phyloP scores from a whole-genome alignment of 176 grass and related monocot genomes.

The Aegilops speltoides region DNA sequence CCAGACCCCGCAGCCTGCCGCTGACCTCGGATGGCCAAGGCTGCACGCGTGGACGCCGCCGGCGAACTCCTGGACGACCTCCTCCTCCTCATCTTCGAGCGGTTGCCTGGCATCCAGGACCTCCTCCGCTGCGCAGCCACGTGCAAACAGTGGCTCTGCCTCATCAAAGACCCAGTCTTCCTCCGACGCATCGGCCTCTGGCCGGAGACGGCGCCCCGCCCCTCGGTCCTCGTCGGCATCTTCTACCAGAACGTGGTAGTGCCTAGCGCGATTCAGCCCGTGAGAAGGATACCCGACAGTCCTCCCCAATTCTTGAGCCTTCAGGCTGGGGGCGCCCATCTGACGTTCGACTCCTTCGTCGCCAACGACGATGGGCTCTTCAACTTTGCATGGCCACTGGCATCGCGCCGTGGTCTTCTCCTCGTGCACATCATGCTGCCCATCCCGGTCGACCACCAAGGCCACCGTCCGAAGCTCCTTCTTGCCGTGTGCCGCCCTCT shows the following conservation, averaged over 20 bases:
- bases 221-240: background rate
- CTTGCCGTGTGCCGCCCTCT: background rate
- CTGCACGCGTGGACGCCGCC: background rate
- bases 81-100: background rate
- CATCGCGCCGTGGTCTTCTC: background rate
- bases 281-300: no score
- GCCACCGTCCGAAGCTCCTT: background rate
- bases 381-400: background rate
- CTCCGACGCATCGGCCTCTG: background rate
- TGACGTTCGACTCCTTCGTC: background rate
- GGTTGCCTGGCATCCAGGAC: background rate
- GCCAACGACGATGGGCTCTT: background rate
- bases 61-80: background rate
- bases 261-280: no score
- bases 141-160: background rate
- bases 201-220: background rate
- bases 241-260: background rate
- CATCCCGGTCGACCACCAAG: background rate
- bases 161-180: background rate
- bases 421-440: background rate
- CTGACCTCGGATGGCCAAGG: background rate
- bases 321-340: background rate
- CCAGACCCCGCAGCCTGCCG: no score
- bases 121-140: background rate
- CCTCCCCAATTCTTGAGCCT: background rate